Base-by-base conservation (phyloP, 176 grass and related monocot species). In the Oryza nivara region DNA sequence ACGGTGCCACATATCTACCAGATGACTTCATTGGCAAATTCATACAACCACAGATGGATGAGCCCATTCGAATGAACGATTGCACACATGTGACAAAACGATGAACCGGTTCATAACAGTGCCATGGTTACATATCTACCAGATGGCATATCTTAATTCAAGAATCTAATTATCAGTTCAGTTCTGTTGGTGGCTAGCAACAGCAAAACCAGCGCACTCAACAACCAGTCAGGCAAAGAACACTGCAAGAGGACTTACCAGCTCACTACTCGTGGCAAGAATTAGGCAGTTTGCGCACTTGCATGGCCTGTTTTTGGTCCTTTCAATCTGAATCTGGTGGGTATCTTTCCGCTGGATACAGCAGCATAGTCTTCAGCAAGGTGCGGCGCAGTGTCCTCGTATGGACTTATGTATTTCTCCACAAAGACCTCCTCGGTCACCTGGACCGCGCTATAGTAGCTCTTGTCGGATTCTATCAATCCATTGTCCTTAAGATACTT, bases 341-440 rank as follows among this genome's bases (percentile, higher is more conserved):
- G 77, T 9, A 68, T 19, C 45, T 88, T 51, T 45, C 71, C 82
- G 60, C 25, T 66, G 67, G 54, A 83, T 80, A 45, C 72, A 65
- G 84, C 82, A 58, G 80, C 48, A 72, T 89, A 86, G 47, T 85
- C 87, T 76, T 86, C 63, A 63, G 49, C 67, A 0, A 89, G 79
- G 49, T 35, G 32, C 5, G 79, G 90, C 23, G 84, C 89, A 35
- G 45, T 74, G 20, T 86, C 68, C 61, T 90, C 73, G 58, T 69
- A 77, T 35, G 85, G 93, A 17, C 13, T 14, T 75, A 95, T 58
- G 82, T 78, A 95, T 67, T 95, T 95, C 32, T 82, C 76, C 46
- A 82, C 4, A 25, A 95, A 92, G 11, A 88, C 73, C 68, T 88
- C 49, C 70, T 95, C 93, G 9, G 51, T 81, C 36, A 88, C 68